Percentiles rank a stretch among this genome's conserved stretches.
Evolutionary conservation across 202 grass and related monocot species (phyloP).

Genomic region (Zoysia matrella): DNA sequence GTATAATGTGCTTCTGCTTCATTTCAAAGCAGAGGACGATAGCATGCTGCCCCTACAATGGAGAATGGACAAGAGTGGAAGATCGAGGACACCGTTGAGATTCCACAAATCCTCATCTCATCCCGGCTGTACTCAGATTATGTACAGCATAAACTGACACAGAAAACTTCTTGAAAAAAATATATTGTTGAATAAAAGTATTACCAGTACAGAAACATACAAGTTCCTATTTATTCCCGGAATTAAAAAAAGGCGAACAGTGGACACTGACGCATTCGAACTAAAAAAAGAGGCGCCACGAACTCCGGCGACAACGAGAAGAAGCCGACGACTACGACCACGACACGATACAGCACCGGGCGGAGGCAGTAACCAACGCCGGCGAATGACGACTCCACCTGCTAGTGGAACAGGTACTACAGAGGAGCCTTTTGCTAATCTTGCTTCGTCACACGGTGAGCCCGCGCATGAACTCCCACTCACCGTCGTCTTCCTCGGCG

Average conservation of each 20-base stretch:
- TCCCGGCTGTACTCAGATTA: background rate
- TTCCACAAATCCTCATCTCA: background rate
- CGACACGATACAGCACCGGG: conserved; percentile 69
- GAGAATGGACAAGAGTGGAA: background rate
- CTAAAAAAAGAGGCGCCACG: conserved; percentile 58
- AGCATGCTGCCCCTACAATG: background rate
- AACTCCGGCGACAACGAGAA: conserved; percentile 53
- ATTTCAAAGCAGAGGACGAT: background rate
- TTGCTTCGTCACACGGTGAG: conserved; percentile 63
- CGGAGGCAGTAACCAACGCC: conserved; percentile 28
- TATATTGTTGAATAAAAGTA: conserved; percentile 14
- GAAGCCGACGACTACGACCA: conserved; percentile 46
- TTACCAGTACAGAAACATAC: background rate
- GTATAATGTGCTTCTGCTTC: background rate
- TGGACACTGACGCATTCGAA: conserved; percentile 60
- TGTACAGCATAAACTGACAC: background rate
- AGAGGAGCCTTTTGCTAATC: background rate
- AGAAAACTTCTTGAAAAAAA: background rate
- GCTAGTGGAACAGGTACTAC: conserved; percentile 13
- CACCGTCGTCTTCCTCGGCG: conserved; percentile 76
- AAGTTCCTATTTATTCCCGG: conserved; percentile 42
- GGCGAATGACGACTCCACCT: background rate
- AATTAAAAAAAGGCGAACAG: conserved; percentile 39
- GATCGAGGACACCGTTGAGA: background rate
- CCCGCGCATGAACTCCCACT: conserved; percentile 92